Conservation (phyloP, 2,329 filamentous ascomycete species). For the Emergomyces orientalis region DNA sequence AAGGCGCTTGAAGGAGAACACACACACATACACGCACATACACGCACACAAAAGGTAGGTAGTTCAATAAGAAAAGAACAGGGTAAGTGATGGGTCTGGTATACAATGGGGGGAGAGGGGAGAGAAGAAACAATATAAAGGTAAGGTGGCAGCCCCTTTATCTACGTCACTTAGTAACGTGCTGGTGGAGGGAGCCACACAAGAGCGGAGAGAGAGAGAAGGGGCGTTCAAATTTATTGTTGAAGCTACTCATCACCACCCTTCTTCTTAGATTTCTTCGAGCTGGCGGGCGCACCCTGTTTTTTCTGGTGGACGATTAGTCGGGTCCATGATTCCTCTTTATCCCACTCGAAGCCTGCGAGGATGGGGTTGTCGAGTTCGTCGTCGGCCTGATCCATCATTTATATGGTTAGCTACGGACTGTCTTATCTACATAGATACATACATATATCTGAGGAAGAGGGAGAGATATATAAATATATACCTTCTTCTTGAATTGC, state of each 20-base stretch:
- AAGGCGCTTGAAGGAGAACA: too few relatives aligned
- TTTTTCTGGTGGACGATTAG: slow-evolving; percentile 79
- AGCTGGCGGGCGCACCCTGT: slow-evolving; percentile 48
- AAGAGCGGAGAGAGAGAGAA: too few relatives aligned
- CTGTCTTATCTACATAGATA: background rate
- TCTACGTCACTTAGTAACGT: too few relatives aligned
- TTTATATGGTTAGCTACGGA: slow-evolving; percentile 12
- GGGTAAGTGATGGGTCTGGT: too few relatives aligned
- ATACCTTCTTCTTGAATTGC: slow-evolving; percentile 90
- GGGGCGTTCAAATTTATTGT: background rate
- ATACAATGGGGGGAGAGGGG: too few relatives aligned
- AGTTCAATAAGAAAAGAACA: too few relatives aligned
- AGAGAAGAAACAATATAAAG: too few relatives aligned
- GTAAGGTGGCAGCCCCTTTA: too few relatives aligned
- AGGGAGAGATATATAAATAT: too few relatives aligned
- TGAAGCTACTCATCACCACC: slow-evolving; percentile 24
- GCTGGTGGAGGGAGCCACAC: too few relatives aligned
- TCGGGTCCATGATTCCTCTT: slow-evolving; percentile 79
- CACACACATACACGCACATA: too few relatives aligned
- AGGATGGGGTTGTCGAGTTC: slow-evolving; percentile 82
- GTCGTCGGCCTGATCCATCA: slow-evolving; percentile 62
- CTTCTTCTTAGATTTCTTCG: slow-evolving; percentile 58
- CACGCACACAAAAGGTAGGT: too few relatives aligned
- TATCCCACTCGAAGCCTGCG: slow-evolving; percentile 93
- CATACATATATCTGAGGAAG: background rate